phyloP scores from a whole-genome alignment of 371 early-diverging fungal species.

The Apophysomyces variabilis region DNA sequence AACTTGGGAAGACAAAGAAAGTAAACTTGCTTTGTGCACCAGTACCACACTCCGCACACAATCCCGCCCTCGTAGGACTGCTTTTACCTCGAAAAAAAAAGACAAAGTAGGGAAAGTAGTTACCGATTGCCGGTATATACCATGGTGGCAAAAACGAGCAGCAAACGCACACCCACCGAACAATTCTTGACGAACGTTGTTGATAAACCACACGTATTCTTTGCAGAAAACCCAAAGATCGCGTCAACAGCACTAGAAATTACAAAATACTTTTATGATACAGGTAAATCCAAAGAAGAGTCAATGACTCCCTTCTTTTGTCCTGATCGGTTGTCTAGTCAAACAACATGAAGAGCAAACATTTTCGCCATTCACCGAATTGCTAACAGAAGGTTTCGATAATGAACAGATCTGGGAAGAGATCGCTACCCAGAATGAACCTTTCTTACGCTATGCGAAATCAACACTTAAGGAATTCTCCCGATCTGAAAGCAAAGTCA shows the following conservation, averaged over 20 bases:
- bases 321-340: slow-evolving; percentile 28
- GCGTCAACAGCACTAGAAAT: slow-evolving; percentile 41
- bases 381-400: slow-evolving; percentile 82
- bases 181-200: slow-evolving; percentile 44
- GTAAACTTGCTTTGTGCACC: too few species aligned
- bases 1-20: too few species aligned
- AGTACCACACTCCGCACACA: too few species aligned
- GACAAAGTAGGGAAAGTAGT: background rate
- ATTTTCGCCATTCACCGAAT: slow-evolving; percentile 60
- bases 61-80: too few species aligned
- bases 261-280: slow-evolving; percentile 61
- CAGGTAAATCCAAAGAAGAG: slow-evolving; percentile 40
- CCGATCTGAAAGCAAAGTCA: slow-evolving; percentile 14
- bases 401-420: slow-evolving; percentile 94
- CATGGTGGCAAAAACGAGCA: slow-evolving; percentile 16
- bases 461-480: slow-evolving; percentile 49
- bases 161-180: slow-evolving; percentile 1
- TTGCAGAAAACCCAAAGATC: slow-evolving; percentile 41
- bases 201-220: slow-evolving; percentile 56
- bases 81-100: background rate
- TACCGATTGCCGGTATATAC: background rate
- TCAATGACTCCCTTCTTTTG: too few species aligned
- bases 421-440: slow-evolving; percentile 82
- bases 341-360: slow-evolving; percentile 50
- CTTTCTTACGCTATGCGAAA: slow-evolving; percentile 72